Evolutionary conservation across 2,329 filamentous ascomycete genomes (phyloP), one percentile per base, ranked within the genome.

Genomic region (Plenodomus biglobosus): DNA sequence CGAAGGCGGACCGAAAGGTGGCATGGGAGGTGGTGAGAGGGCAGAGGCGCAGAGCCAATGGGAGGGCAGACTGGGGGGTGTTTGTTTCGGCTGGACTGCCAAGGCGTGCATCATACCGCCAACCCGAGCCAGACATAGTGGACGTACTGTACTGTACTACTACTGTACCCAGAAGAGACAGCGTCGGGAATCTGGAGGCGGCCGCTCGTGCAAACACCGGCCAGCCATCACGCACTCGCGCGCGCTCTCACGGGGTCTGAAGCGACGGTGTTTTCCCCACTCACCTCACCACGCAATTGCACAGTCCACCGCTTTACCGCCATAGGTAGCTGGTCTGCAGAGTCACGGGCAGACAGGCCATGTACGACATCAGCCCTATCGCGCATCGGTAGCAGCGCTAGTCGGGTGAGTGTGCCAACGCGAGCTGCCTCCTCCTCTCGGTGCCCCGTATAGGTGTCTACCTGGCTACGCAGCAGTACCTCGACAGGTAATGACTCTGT

Each of bases 351-450:
- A n/a, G n/a, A 22, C 37, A 48, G 62, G 66, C 61, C 39, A 71
- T 71, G 65, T 56, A 62, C 58, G 43, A 52, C 56, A 52, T 50
- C 58, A 58, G 59, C 58, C 56, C 44, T 44, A 53, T 45, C 42
- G 58, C 58, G 56, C 60, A 52, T n/a, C 36, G 38, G 38, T 44
- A 51, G 44, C 44, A 41, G 22, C 48, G 44, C 48, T 40, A 42
- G 44, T 20, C 22, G 19, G 44, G 48, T 51, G 44, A 48, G 44
- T 34, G 44, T 18, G n/a, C n/a, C n/a, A n/a, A n/a, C n/a, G n/a
- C n/a, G n/a, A n/a, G n/a, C n/a, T n/a, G n/a, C n/a, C n/a, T n/a
- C n/a, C n/a, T n/a, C n/a, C n/a, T n/a, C n/a, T n/a, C n/a, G n/a
- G n/a, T n/a, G n/a, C n/a, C n/a, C n/a, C n/a, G n/a, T n/a, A n/a